phyloP scores from a whole-genome alignment of 140 eudicot species.

The Erigeron philadelphicus region DNA sequence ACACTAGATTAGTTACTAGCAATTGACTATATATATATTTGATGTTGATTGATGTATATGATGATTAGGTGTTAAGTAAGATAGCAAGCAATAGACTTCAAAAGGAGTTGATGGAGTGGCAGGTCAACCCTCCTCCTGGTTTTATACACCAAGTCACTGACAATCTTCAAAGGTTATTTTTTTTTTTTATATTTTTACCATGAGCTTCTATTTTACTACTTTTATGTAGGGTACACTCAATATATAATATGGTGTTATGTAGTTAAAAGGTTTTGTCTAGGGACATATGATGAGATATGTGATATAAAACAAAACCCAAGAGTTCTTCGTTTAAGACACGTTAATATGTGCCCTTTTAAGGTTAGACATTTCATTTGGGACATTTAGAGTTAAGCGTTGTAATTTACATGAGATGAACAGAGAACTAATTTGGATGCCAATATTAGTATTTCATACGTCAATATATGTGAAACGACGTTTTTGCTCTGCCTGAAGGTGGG shows the following conservation, averaged over 20 bases:
- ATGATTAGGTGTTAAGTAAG: slow-evolving; percentile 63
- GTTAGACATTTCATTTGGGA: too few relatives aligned
- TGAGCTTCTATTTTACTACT: not conserved
- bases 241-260: too few relatives aligned
- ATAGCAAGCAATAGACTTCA: slow-evolving; percentile 84
- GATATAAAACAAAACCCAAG: too few relatives aligned
- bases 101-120: slow-evolving; percentile 95
- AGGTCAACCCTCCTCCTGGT: slow-evolving; percentile 80
- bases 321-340: too few relatives aligned
- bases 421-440: not conserved
- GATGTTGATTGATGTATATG: slow-evolving; percentile 17
- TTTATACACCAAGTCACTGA: slow-evolving; percentile 75
- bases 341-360: too few relatives aligned
- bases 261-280: too few relatives aligned
- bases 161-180: slow-evolving; percentile 68
- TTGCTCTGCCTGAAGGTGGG: slow-evolving; percentile 55
- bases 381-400: too few relatives aligned
- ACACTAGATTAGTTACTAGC: not conserved
- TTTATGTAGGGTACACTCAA: too few relatives aligned
- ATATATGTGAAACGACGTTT: slow-evolving; percentile 10
- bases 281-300: too few relatives aligned
- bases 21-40: not conserved
- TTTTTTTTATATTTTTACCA: not conserved
- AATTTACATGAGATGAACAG: not conserved
- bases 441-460: not conserved